Conservation (phyloP, 768 basidiomycete genomes). For the Mycena galericulata region DNA sequence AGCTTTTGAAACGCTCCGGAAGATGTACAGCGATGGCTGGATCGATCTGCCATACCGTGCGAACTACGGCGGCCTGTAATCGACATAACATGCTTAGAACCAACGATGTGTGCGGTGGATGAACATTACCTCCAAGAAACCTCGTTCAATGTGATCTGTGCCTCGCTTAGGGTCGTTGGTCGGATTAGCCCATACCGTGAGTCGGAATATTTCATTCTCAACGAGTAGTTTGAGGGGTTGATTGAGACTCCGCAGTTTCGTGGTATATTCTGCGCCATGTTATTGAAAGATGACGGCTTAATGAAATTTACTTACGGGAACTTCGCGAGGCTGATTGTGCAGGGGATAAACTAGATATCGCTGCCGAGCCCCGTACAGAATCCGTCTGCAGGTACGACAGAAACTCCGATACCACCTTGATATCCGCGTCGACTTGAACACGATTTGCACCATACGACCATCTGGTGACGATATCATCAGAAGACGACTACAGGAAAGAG, state of each 20-base stretch:
- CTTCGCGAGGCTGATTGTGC: constrained; percentile 57
- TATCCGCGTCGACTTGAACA: constrained; percentile 89
- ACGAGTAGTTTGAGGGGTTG: constrained; percentile 85
- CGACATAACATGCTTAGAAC: constrained; percentile 70
- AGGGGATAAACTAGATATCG: constrained; percentile 73
- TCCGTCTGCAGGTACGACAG: constrained; percentile 82
- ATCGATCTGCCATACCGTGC: constrained; percentile 84
- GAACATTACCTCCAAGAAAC: constrained; percentile 68
- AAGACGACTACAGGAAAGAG: background rate
- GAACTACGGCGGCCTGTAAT: constrained; percentile 73
- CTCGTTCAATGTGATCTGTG: constrained; percentile 68
- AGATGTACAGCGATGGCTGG: constrained; percentile 88
- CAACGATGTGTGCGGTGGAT: background rate
- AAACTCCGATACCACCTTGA: constrained; percentile 90
- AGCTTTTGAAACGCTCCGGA: constrained; percentile 88
- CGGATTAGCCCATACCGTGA: constrained; percentile 93
- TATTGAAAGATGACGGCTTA: background rate
- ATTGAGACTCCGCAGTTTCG: constrained; percentile 74
- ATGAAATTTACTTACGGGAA: constrained; percentile 50
- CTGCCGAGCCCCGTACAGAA: constrained; percentile 65
- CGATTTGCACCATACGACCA: constrained; percentile 98
- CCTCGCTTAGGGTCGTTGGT: constrained; percentile 80
- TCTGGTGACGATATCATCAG: constrained; percentile 53
- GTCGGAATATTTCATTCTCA: constrained; percentile 89
- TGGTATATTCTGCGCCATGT: constrained; percentile 61